A percentile compares a stretch with the other conserved stretches of the same genome.
These are phyloP conservation scores for Arthrocladium fulminans DNA, from an alignment of 2,329 filamentous ascomycete genomes.

Conservation along the genomic window DNA sequence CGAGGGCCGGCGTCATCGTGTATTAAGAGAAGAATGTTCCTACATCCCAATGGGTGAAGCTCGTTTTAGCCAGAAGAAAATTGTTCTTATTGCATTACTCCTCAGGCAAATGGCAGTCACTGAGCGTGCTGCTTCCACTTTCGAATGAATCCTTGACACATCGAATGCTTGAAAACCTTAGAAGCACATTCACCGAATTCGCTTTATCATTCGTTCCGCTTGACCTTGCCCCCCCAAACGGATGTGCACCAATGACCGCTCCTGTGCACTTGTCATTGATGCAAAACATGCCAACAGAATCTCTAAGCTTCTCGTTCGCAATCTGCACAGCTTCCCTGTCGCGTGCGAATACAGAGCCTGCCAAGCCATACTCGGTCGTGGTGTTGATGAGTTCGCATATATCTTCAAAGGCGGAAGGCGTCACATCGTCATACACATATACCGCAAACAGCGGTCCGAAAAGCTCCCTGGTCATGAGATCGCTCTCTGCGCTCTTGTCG, in stretches of 20 bases:
- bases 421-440: conserved; percentile 67
- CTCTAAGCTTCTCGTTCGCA: conserved; percentile 31
- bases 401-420: conserved; percentile 43
- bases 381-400: conserved; percentile 28
- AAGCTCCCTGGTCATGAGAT: conserved; percentile 66
- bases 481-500: conserved; percentile 46
- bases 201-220: conserved; percentile 68
- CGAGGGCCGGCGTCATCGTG: too few species aligned
- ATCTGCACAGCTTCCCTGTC: conserved; percentile 31
- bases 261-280: conserved; percentile 50
- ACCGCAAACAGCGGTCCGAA: conserved; percentile 70
- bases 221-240: conserved; percentile 60
- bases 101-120: not conserved
- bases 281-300: conserved; percentile 35
- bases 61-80: too few species aligned
- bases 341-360: conserved; percentile 35
- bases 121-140: conserved; percentile 24
- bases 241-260: conserved; percentile 64
- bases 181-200: conserved; percentile 55
- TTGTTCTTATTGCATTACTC: too few species aligned
- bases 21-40: too few species aligned
- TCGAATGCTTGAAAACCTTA: conserved; percentile 57
- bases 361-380: conserved; percentile 35
- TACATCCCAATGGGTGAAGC: too few species aligned
- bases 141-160: conserved; percentile 69